Conservation (phyloP, 352 stramenopile genomes). For the Pythium myriotylum region DNA sequence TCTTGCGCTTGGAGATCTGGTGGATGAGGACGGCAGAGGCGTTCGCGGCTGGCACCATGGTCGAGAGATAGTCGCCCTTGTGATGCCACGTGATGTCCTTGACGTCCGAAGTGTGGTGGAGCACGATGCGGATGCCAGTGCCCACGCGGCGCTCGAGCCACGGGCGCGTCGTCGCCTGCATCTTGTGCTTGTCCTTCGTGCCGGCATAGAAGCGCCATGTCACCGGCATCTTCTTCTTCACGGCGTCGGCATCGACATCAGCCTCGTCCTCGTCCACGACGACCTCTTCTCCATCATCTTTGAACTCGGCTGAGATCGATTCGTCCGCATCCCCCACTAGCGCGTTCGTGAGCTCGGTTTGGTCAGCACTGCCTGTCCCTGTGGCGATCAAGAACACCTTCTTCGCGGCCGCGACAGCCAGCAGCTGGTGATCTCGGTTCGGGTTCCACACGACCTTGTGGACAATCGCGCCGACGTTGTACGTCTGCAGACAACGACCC, state of each 20-base stretch:
- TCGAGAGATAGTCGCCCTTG: slow-evolving; percentile 99
- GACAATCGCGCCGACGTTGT: slow-evolving; percentile 90
- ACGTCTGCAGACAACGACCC: slow-evolving; percentile 90
- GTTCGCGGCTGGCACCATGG: slow-evolving; percentile 88
- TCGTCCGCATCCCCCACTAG: slow-evolving; percentile 89
- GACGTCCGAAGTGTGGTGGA: slow-evolving; percentile 91
- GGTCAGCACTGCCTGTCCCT: slow-evolving; percentile 92
- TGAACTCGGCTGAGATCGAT: slow-evolving; percentile 53
- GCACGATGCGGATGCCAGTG: slow-evolving; percentile 80
- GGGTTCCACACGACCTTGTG: slow-evolving; percentile 97
- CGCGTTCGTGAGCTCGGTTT: slow-evolving; percentile 95
- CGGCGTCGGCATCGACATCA: slow-evolving; percentile 65
- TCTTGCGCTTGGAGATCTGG: slow-evolving; percentile 96
- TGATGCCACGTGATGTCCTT: slow-evolving; percentile 96
- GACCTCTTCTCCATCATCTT: slow-evolving; percentile 47
- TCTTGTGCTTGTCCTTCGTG: slow-evolving; percentile 82
- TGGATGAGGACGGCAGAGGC: slow-evolving; percentile 96
- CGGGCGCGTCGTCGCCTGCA: slow-evolving; percentile 40
- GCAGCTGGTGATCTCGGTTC: slow-evolving; percentile 94
- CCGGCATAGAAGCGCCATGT: slow-evolving; percentile 89
- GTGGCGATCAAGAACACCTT: slow-evolving; percentile 94
- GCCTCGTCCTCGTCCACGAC: slow-evolving; percentile 78
- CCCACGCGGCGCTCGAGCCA: slow-evolving; percentile 82
- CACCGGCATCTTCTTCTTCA: slow-evolving; percentile 91
- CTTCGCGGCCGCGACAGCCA: slow-evolving; percentile 92